Base-by-base conservation (phyloP, 2,329 filamentous ascomycete genomes). In the Phoma herbarum region DNA sequence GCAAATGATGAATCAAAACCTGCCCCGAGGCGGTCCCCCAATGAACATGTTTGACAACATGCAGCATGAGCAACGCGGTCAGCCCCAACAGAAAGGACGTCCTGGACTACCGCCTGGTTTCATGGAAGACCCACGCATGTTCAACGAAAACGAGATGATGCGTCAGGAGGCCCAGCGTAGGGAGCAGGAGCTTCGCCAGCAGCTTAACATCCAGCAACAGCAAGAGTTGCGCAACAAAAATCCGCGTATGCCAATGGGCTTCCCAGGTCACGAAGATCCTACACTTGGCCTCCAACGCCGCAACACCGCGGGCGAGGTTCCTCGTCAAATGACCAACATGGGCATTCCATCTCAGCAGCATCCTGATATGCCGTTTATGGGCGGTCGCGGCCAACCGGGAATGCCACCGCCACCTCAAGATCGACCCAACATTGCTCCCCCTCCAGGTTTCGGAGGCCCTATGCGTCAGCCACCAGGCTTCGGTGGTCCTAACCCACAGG, bases 311-410 rank as follows among this genome's bases (percentile, higher is more conserved):
- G 72, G 70, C 20, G 73, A 73, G 25, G 68, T 74, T 35, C 70
- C 75, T 29, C 75, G 75, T 11, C 75, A 75, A 48, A 66, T 76
- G 63, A 75, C 72, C 25, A 78, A 78, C 54, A 78, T 78, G 76
- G 76, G 76, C 23, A 78, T 78, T 25, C 76, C 76, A n/a, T 77
- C 76, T 22, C 75, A 78, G 52, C 70, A 75, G 7, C 57, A 72
- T 11, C 73, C 72, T 14, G 75, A 78, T 8, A 70, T 76, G 63
- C 69, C 66, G 6, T 75, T 67, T 55, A 73, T 77, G 71, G 65
- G 68, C 18, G 68, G 66, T 45, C 67, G 71, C 35, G 70, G 71
- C 31, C 72, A 75, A 45, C 70, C 67, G 20, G 74, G 74, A 22
- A 76, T 77, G 73, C 72, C 73, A 20, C 73, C 72, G 23, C 70